Evolutionary conservation across 495 filamentous ascomycete genomes (phyloP).

Genomic region (Xylaria longipes): DNA sequence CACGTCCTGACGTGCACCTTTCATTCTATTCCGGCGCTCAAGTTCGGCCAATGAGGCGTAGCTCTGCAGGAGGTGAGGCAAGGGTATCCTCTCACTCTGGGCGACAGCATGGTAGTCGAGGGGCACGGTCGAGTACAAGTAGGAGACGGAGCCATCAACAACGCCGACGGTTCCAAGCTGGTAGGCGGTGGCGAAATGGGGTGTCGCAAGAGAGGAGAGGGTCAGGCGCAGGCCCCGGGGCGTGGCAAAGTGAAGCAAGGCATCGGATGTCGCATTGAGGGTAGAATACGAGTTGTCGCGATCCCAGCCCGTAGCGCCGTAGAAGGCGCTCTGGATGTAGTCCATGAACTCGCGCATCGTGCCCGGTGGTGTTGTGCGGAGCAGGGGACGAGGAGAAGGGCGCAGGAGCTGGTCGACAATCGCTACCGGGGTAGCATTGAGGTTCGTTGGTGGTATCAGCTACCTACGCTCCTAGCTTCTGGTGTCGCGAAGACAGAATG

Average conservation of each 20-base stretch:
- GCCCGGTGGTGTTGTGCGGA: not conserved
- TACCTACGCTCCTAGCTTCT: not conserved
- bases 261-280: constrained; percentile 84
- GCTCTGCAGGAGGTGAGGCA: constrained; percentile 54
- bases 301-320: constrained; percentile 85
- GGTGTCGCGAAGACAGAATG: not conserved
- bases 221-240: constrained; percentile 81
- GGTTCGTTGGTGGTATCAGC: not conserved
- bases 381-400: not conserved
- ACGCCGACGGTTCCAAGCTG: constrained; percentile 81
- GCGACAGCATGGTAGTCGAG: constrained; percentile 58
- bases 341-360: constrained; percentile 98
- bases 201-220: constrained; percentile 87
- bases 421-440: constrained; percentile 25
- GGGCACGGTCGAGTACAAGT: constrained; percentile 84
- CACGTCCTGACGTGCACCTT: constrained; percentile 49
- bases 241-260: constrained; percentile 82
- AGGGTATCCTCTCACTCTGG: constrained; percentile 53
- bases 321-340: constrained; percentile 92
- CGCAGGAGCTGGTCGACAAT: not conserved
- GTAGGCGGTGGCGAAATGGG: constrained; percentile 91
- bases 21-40: constrained; percentile 33
- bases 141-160: constrained; percentile 90
- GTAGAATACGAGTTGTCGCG: constrained; percentile 90
- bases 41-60: constrained; percentile 53